These are phyloP conservation scores for Heliamphora exappendiculata DNA, from an alignment of 148 eudicot genomes.

Conservation along the genomic window DNA sequence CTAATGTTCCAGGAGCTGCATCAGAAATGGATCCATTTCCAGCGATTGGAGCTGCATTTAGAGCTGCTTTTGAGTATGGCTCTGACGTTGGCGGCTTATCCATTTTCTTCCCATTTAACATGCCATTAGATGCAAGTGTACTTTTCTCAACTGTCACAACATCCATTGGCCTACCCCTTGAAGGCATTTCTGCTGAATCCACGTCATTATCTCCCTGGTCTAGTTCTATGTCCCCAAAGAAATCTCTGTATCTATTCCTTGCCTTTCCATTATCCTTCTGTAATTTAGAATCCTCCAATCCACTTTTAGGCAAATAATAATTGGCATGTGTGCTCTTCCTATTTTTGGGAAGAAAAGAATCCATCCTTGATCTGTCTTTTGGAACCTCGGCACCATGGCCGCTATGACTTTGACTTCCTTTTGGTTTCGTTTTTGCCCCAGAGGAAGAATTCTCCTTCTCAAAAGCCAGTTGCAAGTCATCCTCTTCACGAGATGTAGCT, in stretches of 20 bases:
- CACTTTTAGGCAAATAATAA: constrained; percentile 23
- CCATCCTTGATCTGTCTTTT: constrained; percentile 29
- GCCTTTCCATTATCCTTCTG: constrained; percentile 34
- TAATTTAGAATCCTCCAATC: constrained; percentile 22
- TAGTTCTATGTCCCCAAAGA: constrained; percentile 74
- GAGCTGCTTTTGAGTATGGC: constrained; percentile 26
- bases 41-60: constrained; percentile 21
- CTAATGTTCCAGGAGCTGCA: constrained; percentile 31
- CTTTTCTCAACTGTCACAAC: constrained; percentile 35
- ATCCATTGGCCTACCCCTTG: constrained; percentile 28
- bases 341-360: constrained; percentile 25
- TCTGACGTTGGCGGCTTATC: constrained; percentile 22
- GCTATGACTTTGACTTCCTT: constrained; percentile 30
- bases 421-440: constrained; percentile 39
- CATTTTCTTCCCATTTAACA: constrained; percentile 25
- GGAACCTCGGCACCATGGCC: constrained; percentile 19
- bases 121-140: constrained; percentile 21
- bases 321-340: constrained; percentile 20
- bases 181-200: constrained; percentile 44
- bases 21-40: constrained; percentile 44
- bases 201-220: constrained; percentile 54
- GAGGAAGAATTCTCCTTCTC: constrained; percentile 39
- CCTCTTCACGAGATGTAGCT: constrained; percentile 26
- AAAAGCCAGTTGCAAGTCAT: constrained; percentile 22
- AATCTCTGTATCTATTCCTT: constrained; percentile 61